A percentile compares a stretch with the other conserved stretches of the same genome.
Evolutionary conservation across 495 filamentous ascomycete genomes (phyloP).

Genomic region (Neurospora sp.): DNA sequence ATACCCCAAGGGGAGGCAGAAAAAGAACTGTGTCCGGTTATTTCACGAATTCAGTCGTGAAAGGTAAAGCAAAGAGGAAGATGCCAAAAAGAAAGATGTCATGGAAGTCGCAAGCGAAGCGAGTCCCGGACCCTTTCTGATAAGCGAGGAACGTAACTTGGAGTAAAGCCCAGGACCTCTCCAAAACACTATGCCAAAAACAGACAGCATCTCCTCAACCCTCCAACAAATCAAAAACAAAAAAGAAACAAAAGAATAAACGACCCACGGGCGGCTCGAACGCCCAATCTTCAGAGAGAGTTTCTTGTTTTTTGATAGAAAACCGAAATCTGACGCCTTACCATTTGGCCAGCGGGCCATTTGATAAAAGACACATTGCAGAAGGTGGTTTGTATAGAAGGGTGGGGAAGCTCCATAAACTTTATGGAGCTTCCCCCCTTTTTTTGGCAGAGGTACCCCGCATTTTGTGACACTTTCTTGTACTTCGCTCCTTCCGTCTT

Average conservation of each 20-base stretch:
- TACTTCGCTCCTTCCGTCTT: background rate
- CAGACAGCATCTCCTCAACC: background rate
- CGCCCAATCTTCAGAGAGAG: background rate
- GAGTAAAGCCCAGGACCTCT: background rate
- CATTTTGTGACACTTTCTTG: background rate
- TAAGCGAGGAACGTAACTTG: too few species aligned
- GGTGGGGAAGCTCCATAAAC: background rate
- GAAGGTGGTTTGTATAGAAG: background rate
- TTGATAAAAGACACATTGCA: background rate
- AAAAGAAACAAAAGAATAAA: background rate
- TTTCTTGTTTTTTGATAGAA: background rate
- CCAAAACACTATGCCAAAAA: background rate
- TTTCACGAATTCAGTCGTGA: background rate
- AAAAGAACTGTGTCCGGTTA: background rate
- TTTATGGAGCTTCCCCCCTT: background rate
- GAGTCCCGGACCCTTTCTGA: background rate
- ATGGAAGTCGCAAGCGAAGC: background rate
- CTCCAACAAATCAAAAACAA: background rate
- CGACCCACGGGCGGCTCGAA: background rate
- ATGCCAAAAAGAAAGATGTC: too few species aligned
- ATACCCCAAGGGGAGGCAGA: background rate
- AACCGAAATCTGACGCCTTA: constrained; percentile 17
- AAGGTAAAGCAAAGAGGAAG: background rate
- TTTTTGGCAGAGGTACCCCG: background rate
- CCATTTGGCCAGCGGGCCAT: constrained; percentile 12